Evolutionary conservation across 1,284 basidiomycete genomes (phyloP).

Genomic region (Apiotrichum laibachii): DNA sequence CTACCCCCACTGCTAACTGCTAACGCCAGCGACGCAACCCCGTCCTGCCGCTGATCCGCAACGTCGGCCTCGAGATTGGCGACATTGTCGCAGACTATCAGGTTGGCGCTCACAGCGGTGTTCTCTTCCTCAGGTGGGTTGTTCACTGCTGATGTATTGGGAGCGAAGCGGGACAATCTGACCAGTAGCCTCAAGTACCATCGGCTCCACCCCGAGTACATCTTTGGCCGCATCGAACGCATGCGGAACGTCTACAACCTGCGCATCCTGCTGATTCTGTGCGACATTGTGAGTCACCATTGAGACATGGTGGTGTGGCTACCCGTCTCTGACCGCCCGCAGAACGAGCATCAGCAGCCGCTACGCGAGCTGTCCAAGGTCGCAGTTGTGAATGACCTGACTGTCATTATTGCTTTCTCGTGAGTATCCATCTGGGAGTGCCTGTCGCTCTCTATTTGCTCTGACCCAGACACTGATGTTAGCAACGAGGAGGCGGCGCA

Average conservation of each 20-base stretch:
- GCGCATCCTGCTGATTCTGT: constrained; percentile 83
- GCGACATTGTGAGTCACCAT: constrained; percentile 72
- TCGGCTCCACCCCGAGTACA: constrained; percentile 95
- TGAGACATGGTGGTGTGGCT: too few species aligned
- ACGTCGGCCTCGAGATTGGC: constrained; percentile 89
- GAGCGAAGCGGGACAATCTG: background rate
- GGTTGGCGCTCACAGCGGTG: constrained; percentile 92
- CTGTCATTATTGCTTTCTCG: constrained; percentile 90
- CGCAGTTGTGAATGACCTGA: constrained; percentile 87
- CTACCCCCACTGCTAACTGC: background rate
- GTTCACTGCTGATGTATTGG: background rate
- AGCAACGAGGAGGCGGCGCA: constrained; percentile 87
- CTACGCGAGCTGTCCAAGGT: constrained; percentile 92
- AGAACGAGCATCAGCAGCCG: constrained; percentile 82
- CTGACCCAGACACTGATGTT: constrained; percentile 3
- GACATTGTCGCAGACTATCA: constrained; percentile 93
- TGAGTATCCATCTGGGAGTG: constrained; percentile 52
- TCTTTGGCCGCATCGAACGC: constrained; percentile 83
- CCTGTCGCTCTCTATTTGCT: background rate
- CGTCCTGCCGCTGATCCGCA: constrained; percentile 75
- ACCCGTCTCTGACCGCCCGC: too few species aligned
- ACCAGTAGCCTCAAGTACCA: constrained; percentile 79
- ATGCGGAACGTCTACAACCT: constrained; percentile 78
- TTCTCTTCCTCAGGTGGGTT: constrained; percentile 78
- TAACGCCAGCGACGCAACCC: constrained; percentile 75